Evolutionary conservation across 2,329 filamentous ascomycete genomes (phyloP).

Genomic region (Alternaria rosae): DNA sequence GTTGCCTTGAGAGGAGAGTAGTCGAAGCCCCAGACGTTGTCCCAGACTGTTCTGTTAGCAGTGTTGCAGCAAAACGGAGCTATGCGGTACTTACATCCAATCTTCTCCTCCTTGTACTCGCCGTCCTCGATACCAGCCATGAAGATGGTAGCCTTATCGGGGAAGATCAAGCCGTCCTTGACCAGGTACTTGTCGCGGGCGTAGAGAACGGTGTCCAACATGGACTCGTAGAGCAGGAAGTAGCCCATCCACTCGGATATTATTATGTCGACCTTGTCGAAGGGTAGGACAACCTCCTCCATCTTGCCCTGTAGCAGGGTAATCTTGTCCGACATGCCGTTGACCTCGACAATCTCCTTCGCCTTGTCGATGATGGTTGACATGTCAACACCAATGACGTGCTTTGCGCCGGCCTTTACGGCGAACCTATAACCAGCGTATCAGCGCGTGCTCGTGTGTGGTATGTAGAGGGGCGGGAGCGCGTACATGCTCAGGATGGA

Average conservation of each 20-base stretch:
- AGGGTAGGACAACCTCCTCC: constrained; percentile 95
- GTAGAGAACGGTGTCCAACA: constrained; percentile 98
- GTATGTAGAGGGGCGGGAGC: constrained; percentile 16
- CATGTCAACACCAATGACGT: constrained; percentile 99
- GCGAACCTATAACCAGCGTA: constrained; percentile 75
- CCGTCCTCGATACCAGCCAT: constrained; percentile 97
- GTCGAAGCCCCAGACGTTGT: constrained; percentile 98
- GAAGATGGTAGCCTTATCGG: constrained; percentile 98
- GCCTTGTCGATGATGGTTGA: constrained; percentile 99
- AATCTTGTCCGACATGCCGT: constrained; percentile 94
- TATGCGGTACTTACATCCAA: constrained; percentile 72
- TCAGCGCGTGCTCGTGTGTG: constrained; percentile 30
- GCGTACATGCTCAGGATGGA: constrained; percentile 97
- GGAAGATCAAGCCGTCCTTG: constrained; percentile 92
- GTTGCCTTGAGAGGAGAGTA: constrained; percentile 93
- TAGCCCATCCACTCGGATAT: constrained; percentile 99
- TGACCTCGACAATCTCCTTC: constrained; percentile 88
- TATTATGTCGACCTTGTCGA: constrained; percentile 97
- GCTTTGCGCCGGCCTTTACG: constrained; percentile 93
- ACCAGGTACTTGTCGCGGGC: constrained; percentile 90
- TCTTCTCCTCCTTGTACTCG: constrained; percentile 99
- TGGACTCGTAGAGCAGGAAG: constrained; percentile 97
- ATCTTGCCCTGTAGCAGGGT: constrained; percentile 99
- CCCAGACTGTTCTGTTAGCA: constrained; percentile 77
- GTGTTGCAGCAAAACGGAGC: neutral